phyloP scores from a whole-genome alignment of 2,329 filamentous ascomycete genomes.

The Tolypocladium capitatum region DNA sequence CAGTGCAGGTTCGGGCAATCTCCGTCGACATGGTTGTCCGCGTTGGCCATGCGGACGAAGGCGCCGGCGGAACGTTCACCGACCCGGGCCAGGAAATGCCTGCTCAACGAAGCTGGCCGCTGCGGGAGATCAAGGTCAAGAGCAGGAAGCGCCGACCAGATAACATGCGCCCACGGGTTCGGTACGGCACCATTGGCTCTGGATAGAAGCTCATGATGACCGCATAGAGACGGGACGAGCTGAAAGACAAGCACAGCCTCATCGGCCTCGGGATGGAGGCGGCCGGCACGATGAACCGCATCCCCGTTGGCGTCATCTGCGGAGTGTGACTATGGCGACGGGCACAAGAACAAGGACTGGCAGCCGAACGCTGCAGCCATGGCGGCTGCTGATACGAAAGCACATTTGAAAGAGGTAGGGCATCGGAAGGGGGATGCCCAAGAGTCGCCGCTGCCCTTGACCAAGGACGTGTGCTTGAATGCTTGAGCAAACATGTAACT shows the following conservation, averaged over 20 bases:
- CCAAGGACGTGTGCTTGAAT: too few species aligned
- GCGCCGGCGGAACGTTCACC: not conserved
- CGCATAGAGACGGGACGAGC: slow-evolving; percentile 8
- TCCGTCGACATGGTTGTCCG: not conserved
- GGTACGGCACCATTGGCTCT: slow-evolving; percentile 13
- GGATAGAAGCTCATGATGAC: slow-evolving; percentile 19
- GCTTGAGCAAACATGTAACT: too few species aligned
- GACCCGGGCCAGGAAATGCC: too few species aligned
- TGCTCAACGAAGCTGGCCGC: too few species aligned
- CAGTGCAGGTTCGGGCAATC: not conserved
- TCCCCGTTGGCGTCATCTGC: slow-evolving; percentile 9
- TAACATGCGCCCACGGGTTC: not conserved
- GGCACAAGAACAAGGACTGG: too few species aligned
- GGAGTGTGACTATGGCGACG: too few species aligned
- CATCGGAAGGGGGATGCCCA: too few species aligned
- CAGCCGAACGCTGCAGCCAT: too few species aligned
- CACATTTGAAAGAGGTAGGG: too few species aligned
- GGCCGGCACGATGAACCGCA: slow-evolving; percentile 17
- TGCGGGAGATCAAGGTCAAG: too few species aligned
- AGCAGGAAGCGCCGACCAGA: not conserved
- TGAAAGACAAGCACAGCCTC: slow-evolving; percentile 13
- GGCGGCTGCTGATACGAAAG: too few species aligned
- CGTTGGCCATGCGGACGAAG: not conserved
- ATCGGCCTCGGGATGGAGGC: slow-evolving; percentile 22
- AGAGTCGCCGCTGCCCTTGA: too few species aligned